phyloP scores from a whole-genome alignment of 108 stramenopile species.

The Fragilaria crotonensis region DNA sequence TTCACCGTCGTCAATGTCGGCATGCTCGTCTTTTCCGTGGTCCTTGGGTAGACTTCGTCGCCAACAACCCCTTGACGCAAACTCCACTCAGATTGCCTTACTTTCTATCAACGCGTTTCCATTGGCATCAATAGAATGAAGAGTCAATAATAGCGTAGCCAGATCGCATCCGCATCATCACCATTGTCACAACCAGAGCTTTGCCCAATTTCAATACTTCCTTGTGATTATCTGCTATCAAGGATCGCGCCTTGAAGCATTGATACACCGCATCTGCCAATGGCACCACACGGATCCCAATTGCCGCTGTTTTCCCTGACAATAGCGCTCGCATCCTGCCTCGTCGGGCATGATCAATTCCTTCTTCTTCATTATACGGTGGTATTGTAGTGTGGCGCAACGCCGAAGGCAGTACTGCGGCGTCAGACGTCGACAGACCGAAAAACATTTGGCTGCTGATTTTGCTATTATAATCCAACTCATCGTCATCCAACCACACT shows the following conservation, averaged over 20 bases:
- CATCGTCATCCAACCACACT: constrained; percentile 68
- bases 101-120: constrained; percentile 44
- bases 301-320: constrained; percentile 63
- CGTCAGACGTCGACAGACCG: constrained; percentile 6
- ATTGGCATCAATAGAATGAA: constrained; percentile 27
- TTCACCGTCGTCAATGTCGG: neutral
- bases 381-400: constrained; percentile 71
- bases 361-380: constrained; percentile 85
- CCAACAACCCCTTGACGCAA: constrained; percentile 22
- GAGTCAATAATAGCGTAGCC: constrained; percentile 24
- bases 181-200: constrained; percentile 30
- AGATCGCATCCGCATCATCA: constrained; percentile 8
- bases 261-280: constrained; percentile 38
- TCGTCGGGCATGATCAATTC: constrained; percentile 41
- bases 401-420: constrained; percentile 28
- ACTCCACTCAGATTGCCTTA: constrained; percentile 11
- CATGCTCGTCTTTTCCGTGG: neutral
- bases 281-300: constrained; percentile 64
- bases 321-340: constrained; percentile 65
- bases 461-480: constrained; percentile 32
- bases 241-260: constrained; percentile 29
- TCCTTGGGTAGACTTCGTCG: constrained; percentile 21
- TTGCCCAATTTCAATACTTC: constrained; percentile 46
- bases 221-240: constrained; percentile 26
- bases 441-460: constrained; percentile 28